Conservation (phyloP, 2,329 filamentous ascomycete genomes). For the Botryosphaeria dothidea region DNA sequence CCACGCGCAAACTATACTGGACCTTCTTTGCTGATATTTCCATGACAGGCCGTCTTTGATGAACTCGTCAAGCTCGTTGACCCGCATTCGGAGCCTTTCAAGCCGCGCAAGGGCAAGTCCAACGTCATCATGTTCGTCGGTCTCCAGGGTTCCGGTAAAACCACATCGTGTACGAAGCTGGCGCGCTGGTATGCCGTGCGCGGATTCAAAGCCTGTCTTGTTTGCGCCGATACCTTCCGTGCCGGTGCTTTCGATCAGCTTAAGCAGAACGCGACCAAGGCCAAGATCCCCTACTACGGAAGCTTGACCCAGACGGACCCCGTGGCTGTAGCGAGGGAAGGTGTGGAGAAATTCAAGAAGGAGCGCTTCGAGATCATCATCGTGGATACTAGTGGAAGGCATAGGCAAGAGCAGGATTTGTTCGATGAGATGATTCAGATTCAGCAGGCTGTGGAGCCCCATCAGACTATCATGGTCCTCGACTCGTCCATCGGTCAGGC, state of each 20-base stretch:
- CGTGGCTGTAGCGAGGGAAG: slow-evolving; percentile 87
- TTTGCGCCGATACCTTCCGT: slow-evolving; percentile 98
- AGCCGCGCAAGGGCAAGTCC: slow-evolving; percentile 91
- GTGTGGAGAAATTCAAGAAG: slow-evolving; percentile 99
- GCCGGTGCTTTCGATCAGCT: slow-evolving; percentile 97
- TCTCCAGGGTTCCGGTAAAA: slow-evolving; percentile 96
- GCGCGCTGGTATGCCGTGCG: slow-evolving; percentile 91
- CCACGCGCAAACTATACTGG: background rate
- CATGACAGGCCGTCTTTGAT: slow-evolving; percentile 74
- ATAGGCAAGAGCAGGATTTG: slow-evolving; percentile 90
- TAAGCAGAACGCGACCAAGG: slow-evolving; percentile 98
- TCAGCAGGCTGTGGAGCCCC: slow-evolving; percentile 82
- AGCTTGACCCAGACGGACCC: slow-evolving; percentile 96
- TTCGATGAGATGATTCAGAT: slow-evolving; percentile 99
- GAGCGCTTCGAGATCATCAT: slow-evolving; percentile 98
- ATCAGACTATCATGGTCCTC: slow-evolving; percentile 98
- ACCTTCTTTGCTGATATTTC: background rate
- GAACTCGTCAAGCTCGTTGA: slow-evolving; percentile 95
- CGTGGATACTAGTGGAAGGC: slow-evolving; percentile 92
- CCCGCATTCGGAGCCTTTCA: slow-evolving; percentile 92
- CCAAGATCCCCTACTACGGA: slow-evolving; percentile 98
- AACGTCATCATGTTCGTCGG: slow-evolving; percentile 99
- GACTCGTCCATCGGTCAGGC: slow-evolving; percentile 96
- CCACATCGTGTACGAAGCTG: slow-evolving; percentile 96
- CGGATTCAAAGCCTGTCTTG: slow-evolving; percentile 88